These are phyloP conservation scores for Allium sativum DNA, from an alignment of 106 monocot genomes.

Conservation along the genomic window DNA sequence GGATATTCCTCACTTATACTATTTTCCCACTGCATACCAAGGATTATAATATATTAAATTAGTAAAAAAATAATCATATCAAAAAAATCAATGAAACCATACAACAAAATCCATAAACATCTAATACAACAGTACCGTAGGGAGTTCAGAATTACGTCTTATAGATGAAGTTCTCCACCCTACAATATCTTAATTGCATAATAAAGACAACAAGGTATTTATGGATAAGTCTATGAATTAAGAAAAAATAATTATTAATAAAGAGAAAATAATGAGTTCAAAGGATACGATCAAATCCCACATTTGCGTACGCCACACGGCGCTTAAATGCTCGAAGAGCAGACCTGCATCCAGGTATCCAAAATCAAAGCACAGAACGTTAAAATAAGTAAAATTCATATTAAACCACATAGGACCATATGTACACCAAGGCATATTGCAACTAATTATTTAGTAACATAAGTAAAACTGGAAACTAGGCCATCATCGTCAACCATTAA, in stretches of 20 bases:
- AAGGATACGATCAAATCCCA: conserved; percentile 89
- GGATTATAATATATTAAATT: too few species aligned
- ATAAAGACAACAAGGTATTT: conserved; percentile 5
- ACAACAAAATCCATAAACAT: too few species aligned
- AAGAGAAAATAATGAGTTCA: neutral
- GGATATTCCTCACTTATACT: conserved; percentile 64
- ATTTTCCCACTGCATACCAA: conserved; percentile 41
- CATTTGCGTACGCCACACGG: conserved; percentile 81
- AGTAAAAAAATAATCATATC: too few species aligned
- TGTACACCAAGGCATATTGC: too few species aligned
- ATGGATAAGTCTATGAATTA: neutral
- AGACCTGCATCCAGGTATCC: conserved; percentile 34
- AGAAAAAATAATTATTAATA: neutral
- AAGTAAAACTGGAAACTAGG: too few species aligned
- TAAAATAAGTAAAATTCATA: too few species aligned
- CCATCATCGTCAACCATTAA: too few species aligned
- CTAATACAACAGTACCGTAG: conserved; percentile 21
- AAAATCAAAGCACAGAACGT: too few species aligned
- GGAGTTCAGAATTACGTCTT: conserved; percentile 36
- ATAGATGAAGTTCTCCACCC: conserved; percentile 64
- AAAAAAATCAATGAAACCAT: too few species aligned
- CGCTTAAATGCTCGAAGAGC: conserved; percentile 61
- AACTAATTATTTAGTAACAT: too few species aligned
- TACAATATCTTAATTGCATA: conserved; percentile 26
- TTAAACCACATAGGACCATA: too few species aligned